Conservation (phyloP, 2,329 filamentous ascomycete species). For the Fusarium subglutinans region DNA sequence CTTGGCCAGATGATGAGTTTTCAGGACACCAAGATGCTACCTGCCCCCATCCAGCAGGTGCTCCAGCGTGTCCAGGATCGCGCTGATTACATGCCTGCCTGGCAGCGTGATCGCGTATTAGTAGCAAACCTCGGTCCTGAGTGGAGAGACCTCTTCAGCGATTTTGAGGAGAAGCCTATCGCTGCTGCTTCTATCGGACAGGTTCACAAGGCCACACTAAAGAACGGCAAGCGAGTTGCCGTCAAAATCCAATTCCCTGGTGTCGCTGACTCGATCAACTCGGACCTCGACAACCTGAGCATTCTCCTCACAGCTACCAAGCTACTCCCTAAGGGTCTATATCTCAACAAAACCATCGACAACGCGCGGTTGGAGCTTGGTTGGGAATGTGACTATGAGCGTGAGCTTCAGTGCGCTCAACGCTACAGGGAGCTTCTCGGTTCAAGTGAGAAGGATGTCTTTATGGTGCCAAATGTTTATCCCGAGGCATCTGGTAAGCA, state of each 20-base stretch:
- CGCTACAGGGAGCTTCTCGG: constrained; percentile 80
- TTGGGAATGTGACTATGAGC: constrained; percentile 96
- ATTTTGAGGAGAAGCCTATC: constrained; percentile 91
- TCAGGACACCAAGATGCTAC: constrained; percentile 95
- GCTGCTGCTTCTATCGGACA: constrained; percentile 97
- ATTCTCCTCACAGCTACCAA: constrained; percentile 90
- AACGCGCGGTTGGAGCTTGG: constrained; percentile 91
- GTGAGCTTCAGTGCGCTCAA: constrained; percentile 83
- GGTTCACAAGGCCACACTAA: constrained; percentile 86
- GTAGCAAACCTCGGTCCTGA: constrained; percentile 78
- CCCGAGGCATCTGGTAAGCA: constrained; percentile 82
- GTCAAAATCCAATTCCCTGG: constrained; percentile 99
- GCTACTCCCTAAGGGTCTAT: constrained; percentile 89
- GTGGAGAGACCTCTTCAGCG: constrained; percentile 84
- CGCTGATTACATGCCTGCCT: constrained; percentile 97
- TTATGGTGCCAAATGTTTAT: constrained; percentile 82
- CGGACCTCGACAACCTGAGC: constrained; percentile 92
- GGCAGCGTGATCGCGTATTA: constrained; percentile 88
- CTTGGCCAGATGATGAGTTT: constrained; percentile 98
- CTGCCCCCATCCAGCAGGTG: constrained; percentile 85
- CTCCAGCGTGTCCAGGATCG: constrained; percentile 94
- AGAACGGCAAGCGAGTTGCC: constrained; percentile 79
- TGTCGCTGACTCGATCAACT: constrained; percentile 94
- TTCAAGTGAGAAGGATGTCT: constrained; percentile 69
- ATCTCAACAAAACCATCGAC: constrained; percentile 95